Base-by-base conservation (phyloP, 371 early-diverging fungal species). In the Mortierella sp. region DNA sequence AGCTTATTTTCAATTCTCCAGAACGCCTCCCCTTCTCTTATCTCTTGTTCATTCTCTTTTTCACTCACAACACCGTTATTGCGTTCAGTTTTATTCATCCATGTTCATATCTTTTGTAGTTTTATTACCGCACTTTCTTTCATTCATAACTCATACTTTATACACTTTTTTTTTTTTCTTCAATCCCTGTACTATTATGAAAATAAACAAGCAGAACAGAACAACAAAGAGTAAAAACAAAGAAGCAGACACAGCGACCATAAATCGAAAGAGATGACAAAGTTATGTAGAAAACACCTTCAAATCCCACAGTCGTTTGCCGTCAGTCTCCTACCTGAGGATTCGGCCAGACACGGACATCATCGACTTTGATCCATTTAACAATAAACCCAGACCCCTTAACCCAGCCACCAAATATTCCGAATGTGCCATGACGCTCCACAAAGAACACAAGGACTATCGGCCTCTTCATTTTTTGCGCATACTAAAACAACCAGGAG, bases 191-290 rank as follows among this genome's bases (percentile, higher is more conserved):
- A 63, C 29, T 63, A 12, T 35, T 63, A 63, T 63, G 35, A 29
- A 58, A 58, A 63, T 63, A 63, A 63, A 63, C 63, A 63, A 63
- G 63, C 63, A 63, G 63, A n/a, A 58, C 63, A 63, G 63, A 63
- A 63, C 63, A 54, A 56, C 56, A 27, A 3, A 58, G 11, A 58
- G 11, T 12, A 3, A 29, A 27, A 58, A 6, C 56, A 56, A 46
- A 41, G 41, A 49, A 49, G 10, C 49, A 49, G 10, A 49, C 49
- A 49, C 24, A 54, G 18, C 48, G 48, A 46, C 48, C 48, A 14
- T 12, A 46, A 46, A 46, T 41, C 1, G 41, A 46, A 46, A 46
- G 46, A 46, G 12, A 3, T 46, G 48, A 46, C 12, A 46, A 46
- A 46, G 48, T 11, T 46, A 46, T 46, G 48, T 14, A 46, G 12